Evolutionary conservation across 208 protist species (phyloP), one percentile per base, ranked within the genome.

Genomic region (Trypanosoma brucei): DNA sequence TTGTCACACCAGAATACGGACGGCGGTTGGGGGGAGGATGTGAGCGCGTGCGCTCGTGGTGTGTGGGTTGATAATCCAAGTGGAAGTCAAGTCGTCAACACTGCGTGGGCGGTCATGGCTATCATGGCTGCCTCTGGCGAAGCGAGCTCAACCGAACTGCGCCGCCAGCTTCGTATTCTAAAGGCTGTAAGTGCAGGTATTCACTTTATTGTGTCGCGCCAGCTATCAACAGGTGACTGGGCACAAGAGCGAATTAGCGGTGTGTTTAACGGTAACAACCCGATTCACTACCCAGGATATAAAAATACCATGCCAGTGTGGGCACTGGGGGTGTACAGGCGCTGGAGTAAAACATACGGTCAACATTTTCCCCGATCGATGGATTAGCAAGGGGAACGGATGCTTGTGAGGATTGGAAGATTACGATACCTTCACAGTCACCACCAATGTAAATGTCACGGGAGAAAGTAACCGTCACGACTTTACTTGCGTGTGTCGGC

Each of bases 201-300:
- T 7, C 59, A 68, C 14, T 78, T 94, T 14, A 77, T 97, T 55
- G 87, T 96, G 81, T 78, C 82, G 13, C 78, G 86, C 14, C 94
- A 97, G 75, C 77, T 93, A 30, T 61, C 34, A 6, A 85, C 70
- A 14, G 94, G 94, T 3, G 92, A 97, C 62, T 98, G 90, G 87
- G 50, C 71, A 2, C 95, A 97, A 82, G 89, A 98, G 80, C 76
- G 89, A 55, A 98, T 98, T 62, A 91, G 81, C 63, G 98, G 98
- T 37, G 92, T 99, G 35, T 99, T 99, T 78, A 99, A 99, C 82
- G 95, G 94, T 52, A 98, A 97, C 78, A 99, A 98, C 78, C 91
- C 92, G 35, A 99, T 99, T 63, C 85, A 93, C 71, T 99, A 99
- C 80, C 89, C 93, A 0, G 82, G 86, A n/a, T 98, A 98, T 72